A percentile compares a stretch with the other conserved stretches of the same genome.
These are phyloP conservation scores for Chaetomiaceae sp. DNA, from an alignment of 2,329 filamentous ascomycete genomes.

Conservation along the genomic window DNA sequence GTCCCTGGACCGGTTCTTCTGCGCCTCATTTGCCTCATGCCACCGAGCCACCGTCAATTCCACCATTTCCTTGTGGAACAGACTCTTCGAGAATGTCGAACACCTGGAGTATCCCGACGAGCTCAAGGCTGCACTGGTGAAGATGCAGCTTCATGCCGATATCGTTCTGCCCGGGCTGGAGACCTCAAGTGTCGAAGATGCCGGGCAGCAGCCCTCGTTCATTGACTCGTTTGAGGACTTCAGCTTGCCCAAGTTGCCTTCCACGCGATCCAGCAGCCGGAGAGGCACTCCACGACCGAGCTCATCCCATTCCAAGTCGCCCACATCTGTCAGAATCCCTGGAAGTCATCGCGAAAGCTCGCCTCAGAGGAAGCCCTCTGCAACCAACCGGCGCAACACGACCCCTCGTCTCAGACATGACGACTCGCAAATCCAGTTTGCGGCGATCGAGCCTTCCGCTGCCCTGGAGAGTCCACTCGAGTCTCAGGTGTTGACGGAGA, in stretches of 20 bases:
- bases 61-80: slow-evolving; percentile 61
- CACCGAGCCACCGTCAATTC: slow-evolving; percentile 51
- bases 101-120: slow-evolving; percentile 59
- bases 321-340: slow-evolving; percentile 32
- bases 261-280: slow-evolving; percentile 26
- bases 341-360: slow-evolving; percentile 27
- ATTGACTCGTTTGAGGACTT: slow-evolving; percentile 48
- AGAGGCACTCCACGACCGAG: slow-evolving; percentile 26
- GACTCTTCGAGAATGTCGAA: slow-evolving; percentile 57
- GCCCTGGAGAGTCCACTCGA: slow-evolving; percentile 47
- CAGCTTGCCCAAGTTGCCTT: slow-evolving; percentile 28
- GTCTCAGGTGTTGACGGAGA: slow-evolving; percentile 72
- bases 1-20: slow-evolving; percentile 51
- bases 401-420: slow-evolving; percentile 63
- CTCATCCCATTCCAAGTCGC: slow-evolving; percentile 30
- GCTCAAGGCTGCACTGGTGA: slow-evolving; percentile 59
- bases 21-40: slow-evolving; percentile 54
- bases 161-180: slow-evolving; percentile 44
- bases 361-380: slow-evolving; percentile 27
- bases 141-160: slow-evolving; percentile 52
- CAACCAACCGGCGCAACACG: slow-evolving; percentile 29
- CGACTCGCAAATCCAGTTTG: slow-evolving; percentile 77
- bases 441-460: slow-evolving; percentile 59
- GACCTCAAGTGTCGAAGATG: slow-evolving; percentile 35
- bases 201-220: slow-evolving; percentile 39